Evolutionary conservation across 176 grass and related monocot genomes (phyloP).

Genomic region (Neostapfia colusana): DNA sequence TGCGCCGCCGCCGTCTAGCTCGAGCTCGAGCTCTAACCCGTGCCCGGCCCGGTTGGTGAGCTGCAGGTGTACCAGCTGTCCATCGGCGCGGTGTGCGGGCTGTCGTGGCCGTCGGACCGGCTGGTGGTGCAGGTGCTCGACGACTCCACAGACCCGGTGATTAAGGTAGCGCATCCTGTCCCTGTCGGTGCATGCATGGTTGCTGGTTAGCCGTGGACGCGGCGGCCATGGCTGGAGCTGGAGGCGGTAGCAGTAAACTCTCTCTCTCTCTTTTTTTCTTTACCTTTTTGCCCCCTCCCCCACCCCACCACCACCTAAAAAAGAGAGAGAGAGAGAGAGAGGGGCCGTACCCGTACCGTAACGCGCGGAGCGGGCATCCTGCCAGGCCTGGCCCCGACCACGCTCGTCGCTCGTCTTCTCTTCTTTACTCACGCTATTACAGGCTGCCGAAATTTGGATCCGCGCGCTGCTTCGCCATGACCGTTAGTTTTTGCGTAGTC

Average conservation of each 20-base stretch:
- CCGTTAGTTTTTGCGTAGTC: too few species aligned
- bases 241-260: too few species aligned
- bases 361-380: background rate
- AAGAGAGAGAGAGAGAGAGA: background rate
- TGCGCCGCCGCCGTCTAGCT: too few species aligned
- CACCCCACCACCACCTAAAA: conserved; percentile 10
- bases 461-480: too few species aligned
- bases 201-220: background rate
- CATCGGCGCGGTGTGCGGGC: conserved; percentile 64
- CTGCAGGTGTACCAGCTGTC: conserved; percentile 73
- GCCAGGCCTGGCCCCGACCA: too few species aligned
- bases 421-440: too few species aligned
- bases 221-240: background rate
- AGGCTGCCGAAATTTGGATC: too few species aligned
- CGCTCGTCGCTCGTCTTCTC: too few species aligned
- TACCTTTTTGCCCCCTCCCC: conserved; percentile 10
- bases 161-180: too few species aligned
- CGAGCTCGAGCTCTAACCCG: too few species aligned
- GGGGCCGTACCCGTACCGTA: conserved; percentile 27
- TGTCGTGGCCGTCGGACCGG: conserved; percentile 66
- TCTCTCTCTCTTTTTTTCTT: too few species aligned
- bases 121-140: conserved; percentile 69
- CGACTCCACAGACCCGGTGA: conserved; percentile 61
- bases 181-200: conserved; percentile 23
- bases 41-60: too few species aligned